Evolutionary conservation across 2,329 filamentous ascomycete species (phyloP).

Genomic region (Fusarium nodosum): DNA sequence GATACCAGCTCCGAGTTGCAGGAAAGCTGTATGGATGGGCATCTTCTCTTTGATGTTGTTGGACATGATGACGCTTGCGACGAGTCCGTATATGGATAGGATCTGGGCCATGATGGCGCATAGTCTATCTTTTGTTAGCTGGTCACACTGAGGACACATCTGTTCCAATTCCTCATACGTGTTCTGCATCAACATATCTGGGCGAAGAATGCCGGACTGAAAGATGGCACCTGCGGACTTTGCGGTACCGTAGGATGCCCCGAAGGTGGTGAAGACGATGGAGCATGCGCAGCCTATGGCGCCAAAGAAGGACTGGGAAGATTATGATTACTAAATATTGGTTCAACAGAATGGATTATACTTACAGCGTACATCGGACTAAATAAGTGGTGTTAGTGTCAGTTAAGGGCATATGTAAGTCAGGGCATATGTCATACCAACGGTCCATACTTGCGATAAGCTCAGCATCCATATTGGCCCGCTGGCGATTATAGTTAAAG

Average conservation of each 20-base stretch:
- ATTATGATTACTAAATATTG: not conserved
- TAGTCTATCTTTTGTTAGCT: slow-evolving; percentile 48
- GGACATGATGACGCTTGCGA: slow-evolving; percentile 61
- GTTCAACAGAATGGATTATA: slow-evolving; percentile 5
- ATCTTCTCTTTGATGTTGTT: slow-evolving; percentile 58
- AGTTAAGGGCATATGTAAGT: slow-evolving; percentile 7
- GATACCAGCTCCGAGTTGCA: slow-evolving; percentile 61
- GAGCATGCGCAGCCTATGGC: slow-evolving; percentile 59
- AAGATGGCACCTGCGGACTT: slow-evolving; percentile 61
- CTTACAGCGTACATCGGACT: slow-evolving; percentile 63
- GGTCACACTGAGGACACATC: not conserved
- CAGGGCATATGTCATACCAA: slow-evolving; percentile 48
- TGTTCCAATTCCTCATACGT: slow-evolving; percentile 46
- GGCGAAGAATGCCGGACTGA: slow-evolving; percentile 59
- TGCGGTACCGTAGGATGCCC: slow-evolving; percentile 61
- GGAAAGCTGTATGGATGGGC: slow-evolving; percentile 59
- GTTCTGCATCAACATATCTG: slow-evolving; percentile 61
- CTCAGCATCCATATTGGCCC: slow-evolving; percentile 50
- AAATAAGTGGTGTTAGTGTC: not conserved
- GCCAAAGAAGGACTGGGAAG: slow-evolving; percentile 57
- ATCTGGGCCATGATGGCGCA: slow-evolving; percentile 64
- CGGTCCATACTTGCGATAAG: slow-evolving; percentile 54
- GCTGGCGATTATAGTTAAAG: not conserved
- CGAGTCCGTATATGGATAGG: slow-evolving; percentile 63
- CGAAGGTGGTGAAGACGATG: slow-evolving; percentile 67